These are phyloP conservation scores for Boletus sp. DNA, from an alignment of 768 basidiomycete genomes.

Conservation along the genomic window DNA sequence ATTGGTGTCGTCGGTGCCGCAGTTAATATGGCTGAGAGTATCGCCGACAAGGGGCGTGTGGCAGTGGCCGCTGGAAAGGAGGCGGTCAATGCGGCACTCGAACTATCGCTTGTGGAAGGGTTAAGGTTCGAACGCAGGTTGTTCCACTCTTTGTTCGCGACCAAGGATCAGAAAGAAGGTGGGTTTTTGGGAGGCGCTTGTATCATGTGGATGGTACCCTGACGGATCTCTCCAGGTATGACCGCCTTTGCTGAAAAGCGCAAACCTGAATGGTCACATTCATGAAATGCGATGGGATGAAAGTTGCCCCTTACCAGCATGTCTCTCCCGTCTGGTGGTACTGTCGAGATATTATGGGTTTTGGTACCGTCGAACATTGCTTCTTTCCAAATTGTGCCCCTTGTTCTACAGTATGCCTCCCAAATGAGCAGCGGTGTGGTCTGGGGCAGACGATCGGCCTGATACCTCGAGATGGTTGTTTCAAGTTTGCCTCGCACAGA, in stretches of 20 bases:
- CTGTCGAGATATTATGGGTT: neutral
- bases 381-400: neutral
- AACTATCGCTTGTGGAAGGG: constrained; percentile 79
- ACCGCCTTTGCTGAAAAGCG: constrained; percentile 92
- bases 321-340: neutral
- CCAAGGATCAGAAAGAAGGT: constrained; percentile 95
- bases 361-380: neutral
- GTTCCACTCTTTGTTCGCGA: constrained; percentile 92
- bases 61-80: constrained; percentile 90
- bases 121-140: constrained; percentile 83
- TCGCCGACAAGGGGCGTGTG: constrained; percentile 80
- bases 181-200: constrained; percentile 25
- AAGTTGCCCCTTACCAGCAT: neutral
- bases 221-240: constrained; percentile 65
- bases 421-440: neutral
- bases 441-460: too few relatives aligned
- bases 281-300: constrained; percentile 11
- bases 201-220: neutral
- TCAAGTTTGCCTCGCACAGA: too few relatives aligned
- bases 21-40: constrained; percentile 69
- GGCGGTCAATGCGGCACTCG: constrained; percentile 91
- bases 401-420: neutral
- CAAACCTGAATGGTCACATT: constrained; percentile 76
- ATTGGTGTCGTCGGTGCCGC: constrained; percentile 89
- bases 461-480: too few relatives aligned